Evolutionary conservation across 768 basidiomycete species (phyloP).

Genomic region (Leccinum broughii): DNA sequence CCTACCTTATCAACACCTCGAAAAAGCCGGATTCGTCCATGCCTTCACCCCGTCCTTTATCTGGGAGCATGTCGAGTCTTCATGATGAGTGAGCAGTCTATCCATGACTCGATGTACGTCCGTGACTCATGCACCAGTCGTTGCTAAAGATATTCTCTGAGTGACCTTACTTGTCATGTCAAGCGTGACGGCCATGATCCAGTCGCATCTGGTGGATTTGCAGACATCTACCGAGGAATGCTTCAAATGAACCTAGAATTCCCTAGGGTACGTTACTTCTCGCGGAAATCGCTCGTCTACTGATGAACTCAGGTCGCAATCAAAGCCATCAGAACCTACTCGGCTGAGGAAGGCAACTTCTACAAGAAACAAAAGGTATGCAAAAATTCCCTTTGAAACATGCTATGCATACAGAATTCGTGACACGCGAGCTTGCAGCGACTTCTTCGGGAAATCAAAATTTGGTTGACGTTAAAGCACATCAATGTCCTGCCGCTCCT

Average conservation of each 20-base stretch:
- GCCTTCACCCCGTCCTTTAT: background rate
- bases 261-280: background rate
- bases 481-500: conserved; percentile 23
- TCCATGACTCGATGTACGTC: conserved; percentile 8
- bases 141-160: conserved; percentile 1
- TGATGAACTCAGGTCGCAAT: conserved; percentile 14
- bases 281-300: background rate
- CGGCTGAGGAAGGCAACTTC: conserved; percentile 9
- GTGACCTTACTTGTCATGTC: conserved; percentile 11
- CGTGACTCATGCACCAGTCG: background rate
- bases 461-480: conserved; percentile 29
- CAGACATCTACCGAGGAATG: conserved; percentile 19
- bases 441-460: conserved; percentile 29
- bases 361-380: conserved; percentile 13
- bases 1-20: no score
- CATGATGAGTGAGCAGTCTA: conserved; percentile 3
- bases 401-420: background rate
- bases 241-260: conserved; percentile 9
- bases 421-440: conserved; percentile 14
- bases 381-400: background rate
- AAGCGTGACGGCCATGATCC: conserved; percentile 14
- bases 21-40: background rate
- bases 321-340: conserved; percentile 21
- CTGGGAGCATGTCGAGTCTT: background rate
- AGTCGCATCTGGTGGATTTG: conserved; percentile 16